Percentiles rank a stretch among this genome's conserved stretches.
Evolutionary conservation across 2,329 filamentous ascomycete genomes (phyloP).

Genomic region (Phialophora tarda): DNA sequence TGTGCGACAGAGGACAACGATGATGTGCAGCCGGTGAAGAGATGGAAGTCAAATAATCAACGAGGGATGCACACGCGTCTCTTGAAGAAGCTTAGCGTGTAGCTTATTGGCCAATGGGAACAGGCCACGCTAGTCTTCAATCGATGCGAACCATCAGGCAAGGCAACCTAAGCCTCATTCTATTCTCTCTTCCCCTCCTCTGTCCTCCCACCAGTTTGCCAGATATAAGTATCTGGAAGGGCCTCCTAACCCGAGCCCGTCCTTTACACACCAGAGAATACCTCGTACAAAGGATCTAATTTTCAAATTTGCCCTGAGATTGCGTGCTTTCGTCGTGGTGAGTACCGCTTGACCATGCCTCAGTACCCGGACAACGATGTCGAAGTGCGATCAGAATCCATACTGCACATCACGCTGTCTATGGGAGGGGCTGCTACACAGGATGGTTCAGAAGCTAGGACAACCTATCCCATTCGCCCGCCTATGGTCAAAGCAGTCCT

Average conservation of each 20-base stretch:
- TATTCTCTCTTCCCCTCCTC: slow-evolving; percentile 5
- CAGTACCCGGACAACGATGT: slow-evolving; percentile 21
- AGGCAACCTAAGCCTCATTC: background rate
- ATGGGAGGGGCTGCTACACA: background rate
- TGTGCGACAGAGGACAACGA: background rate
- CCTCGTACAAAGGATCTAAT: background rate
- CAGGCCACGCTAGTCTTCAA: slow-evolving; percentile 1
- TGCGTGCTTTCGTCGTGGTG: background rate
- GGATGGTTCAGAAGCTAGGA: background rate
- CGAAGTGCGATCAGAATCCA: slow-evolving; percentile 13
- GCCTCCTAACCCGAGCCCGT: background rate
- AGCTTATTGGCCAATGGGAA: slow-evolving; percentile 6
- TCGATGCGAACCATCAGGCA: background rate
- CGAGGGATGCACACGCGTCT: background rate
- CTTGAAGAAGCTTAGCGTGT: slow-evolving; percentile 2
- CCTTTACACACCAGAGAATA: background rate
- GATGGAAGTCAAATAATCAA: background rate
- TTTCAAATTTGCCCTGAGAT: background rate
- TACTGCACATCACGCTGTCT: slow-evolving; percentile 19
- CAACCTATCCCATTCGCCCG: background rate
- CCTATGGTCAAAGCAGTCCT: background rate
- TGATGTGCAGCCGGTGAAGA: background rate
- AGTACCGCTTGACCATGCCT: background rate
- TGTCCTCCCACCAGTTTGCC: background rate
- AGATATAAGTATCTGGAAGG: background rate